Evolutionary conservation across 2,329 filamentous ascomycete species (phyloP).

Genomic region (Ophiostoma himal-ulmi): DNA sequence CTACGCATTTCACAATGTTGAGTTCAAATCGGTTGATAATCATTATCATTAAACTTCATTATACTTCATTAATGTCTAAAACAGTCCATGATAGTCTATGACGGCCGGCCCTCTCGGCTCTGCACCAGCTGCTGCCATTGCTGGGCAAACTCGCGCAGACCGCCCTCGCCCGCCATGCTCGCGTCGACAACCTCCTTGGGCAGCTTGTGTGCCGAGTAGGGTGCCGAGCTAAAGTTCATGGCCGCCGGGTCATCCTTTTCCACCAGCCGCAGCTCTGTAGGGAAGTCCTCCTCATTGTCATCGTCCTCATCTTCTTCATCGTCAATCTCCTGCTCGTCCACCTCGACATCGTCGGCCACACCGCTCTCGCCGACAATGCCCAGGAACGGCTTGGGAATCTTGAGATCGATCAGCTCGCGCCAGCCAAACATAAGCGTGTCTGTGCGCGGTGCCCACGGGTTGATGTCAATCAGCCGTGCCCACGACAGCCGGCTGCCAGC

Average conservation of each 20-base stretch:
- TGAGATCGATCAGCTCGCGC: slow-evolving; percentile 73
- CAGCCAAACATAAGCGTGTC: slow-evolving; percentile 87
- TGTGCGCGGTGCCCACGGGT: slow-evolving; percentile 86
- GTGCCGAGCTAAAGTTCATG: slow-evolving; percentile 75
- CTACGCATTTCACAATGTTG: not conserved
- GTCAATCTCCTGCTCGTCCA: slow-evolving; percentile 27
- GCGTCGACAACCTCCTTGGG: slow-evolving; percentile 85
- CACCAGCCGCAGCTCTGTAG: slow-evolving; percentile 76
- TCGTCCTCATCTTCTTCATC: slow-evolving; percentile 37
- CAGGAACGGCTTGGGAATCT: slow-evolving; percentile 54
- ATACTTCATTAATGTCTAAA: not conserved
- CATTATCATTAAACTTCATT: not conserved
- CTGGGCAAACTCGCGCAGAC: slow-evolving; percentile 72
- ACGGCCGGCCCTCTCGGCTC: slow-evolving; percentile 16
- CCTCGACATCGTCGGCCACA: slow-evolving; percentile 31
- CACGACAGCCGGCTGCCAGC: slow-evolving; percentile 54
- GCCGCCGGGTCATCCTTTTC: slow-evolving; percentile 77
- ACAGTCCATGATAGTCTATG: not conserved
- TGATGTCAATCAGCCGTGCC: slow-evolving; percentile 87
- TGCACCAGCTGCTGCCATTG: slow-evolving; percentile 60
- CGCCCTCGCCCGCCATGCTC: slow-evolving; percentile 61
- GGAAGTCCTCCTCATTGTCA: slow-evolving; percentile 52
- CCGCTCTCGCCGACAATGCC: slow-evolving; percentile 37
- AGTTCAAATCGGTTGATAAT: not conserved
- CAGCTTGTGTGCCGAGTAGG: slow-evolving; percentile 92